These are phyloP conservation scores for Auricularia cornea DNA, from an alignment of 768 basidiomycete genomes.

Conservation along the genomic window DNA sequence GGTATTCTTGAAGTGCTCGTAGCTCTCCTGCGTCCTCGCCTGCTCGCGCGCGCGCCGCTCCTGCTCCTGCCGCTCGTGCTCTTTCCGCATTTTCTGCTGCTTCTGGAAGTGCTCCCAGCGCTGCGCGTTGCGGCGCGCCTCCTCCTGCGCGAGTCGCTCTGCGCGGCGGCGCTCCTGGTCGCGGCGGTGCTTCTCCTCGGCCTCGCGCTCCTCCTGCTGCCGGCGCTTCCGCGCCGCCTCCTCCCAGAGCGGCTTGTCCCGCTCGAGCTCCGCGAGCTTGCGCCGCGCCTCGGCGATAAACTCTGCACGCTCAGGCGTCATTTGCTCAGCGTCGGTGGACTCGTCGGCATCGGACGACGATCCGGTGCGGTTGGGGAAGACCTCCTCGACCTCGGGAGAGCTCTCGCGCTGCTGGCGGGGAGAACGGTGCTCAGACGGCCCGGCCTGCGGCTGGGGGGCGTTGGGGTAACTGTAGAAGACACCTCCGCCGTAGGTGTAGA, in stretches of 20 bases:
- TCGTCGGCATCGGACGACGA: slow-evolving; percentile 12
- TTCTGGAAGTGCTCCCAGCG: slow-evolving; percentile 16
- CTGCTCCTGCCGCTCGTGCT: slow-evolving; percentile 19
- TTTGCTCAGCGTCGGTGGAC: slow-evolving; percentile 26
- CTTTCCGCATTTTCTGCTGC: slow-evolving; percentile 3
- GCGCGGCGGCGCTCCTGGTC: slow-evolving; percentile 14
- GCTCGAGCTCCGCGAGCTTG: slow-evolving; percentile 60
- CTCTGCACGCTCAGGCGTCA: slow-evolving; percentile 29
- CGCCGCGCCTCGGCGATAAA: slow-evolving; percentile 55
- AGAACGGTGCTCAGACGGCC: too few relatives aligned
- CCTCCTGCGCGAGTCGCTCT: not conserved
- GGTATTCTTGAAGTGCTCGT: slow-evolving; percentile 6
- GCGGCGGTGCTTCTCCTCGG: slow-evolving; percentile 28
- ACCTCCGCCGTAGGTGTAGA: too few relatives aligned
- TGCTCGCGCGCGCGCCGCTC: slow-evolving; percentile 21
- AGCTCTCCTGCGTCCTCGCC: slow-evolving; percentile 8
- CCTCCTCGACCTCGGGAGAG: too few relatives aligned
- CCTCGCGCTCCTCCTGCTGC: slow-evolving; percentile 35
- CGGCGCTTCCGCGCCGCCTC: slow-evolving; percentile 39
- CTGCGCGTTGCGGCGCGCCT: not conserved
- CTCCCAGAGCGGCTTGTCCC: slow-evolving; percentile 56
- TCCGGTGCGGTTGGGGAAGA: not conserved
- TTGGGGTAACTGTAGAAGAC: too few relatives aligned
- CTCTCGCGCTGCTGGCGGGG: too few relatives aligned
- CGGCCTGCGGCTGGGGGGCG: too few relatives aligned